These are phyloP conservation scores for Croton laevigatus DNA, from an alignment of 441 rosid species.

Conservation along the genomic window DNA sequence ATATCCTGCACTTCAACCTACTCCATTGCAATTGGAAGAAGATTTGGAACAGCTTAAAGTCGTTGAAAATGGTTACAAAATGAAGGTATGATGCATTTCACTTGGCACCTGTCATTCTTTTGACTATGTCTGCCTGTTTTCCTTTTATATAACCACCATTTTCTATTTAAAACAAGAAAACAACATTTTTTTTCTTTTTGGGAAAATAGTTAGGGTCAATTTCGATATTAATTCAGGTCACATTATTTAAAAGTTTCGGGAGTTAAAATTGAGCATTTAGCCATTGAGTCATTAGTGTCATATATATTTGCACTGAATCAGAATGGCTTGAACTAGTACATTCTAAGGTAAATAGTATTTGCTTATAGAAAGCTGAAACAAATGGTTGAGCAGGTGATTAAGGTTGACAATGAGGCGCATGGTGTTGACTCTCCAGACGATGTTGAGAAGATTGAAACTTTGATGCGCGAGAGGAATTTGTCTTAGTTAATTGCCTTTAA, in stretches of 20 bases:
- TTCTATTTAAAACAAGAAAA: neutral
- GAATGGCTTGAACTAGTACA: too few species aligned
- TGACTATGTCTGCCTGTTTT: neutral
- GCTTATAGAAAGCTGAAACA: neutral
- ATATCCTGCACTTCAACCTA: slow-evolving; percentile 77
- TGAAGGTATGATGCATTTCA: slow-evolving; percentile 56
- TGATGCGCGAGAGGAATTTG: slow-evolving; percentile 53
- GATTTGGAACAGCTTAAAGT: slow-evolving; percentile 97
- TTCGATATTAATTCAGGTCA: too few species aligned
- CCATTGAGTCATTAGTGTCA: too few species aligned
- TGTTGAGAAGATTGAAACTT: slow-evolving; percentile 68
- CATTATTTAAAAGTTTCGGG: too few species aligned
- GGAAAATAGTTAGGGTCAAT: too few species aligned
- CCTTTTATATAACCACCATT: neutral
- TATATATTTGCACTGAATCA: too few species aligned
- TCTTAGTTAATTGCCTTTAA: slow-evolving; percentile 24
- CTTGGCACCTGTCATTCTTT: neutral
- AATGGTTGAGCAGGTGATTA: slow-evolving; percentile 56
- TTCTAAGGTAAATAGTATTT: neutral
- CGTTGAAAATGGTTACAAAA: slow-evolving; percentile 92
- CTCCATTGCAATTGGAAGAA: slow-evolving; percentile 87
- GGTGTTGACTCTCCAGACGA: slow-evolving; percentile 85
- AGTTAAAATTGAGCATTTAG: too few species aligned
- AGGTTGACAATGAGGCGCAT: slow-evolving; percentile 86
- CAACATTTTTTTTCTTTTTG: too few species aligned